Conservation (phyloP, 2,329 filamentous ascomycete genomes). For the Nemania serpens region DNA sequence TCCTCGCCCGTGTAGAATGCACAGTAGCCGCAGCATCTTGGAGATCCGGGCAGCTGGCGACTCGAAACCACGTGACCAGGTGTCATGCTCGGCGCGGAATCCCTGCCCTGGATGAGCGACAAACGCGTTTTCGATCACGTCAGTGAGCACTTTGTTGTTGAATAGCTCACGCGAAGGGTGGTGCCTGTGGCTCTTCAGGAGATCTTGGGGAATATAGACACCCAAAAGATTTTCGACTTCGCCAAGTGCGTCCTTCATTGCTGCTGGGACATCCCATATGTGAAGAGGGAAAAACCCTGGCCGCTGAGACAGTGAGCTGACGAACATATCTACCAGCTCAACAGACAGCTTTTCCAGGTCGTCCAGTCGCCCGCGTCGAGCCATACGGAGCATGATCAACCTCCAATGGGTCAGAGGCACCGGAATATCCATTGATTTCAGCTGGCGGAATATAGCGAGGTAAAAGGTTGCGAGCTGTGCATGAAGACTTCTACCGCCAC, state of each 20-base stretch:
- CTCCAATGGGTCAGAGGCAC: constrained; percentile 50
- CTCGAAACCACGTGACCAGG: constrained; percentile 12
- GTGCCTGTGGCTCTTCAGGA: constrained; percentile 46
- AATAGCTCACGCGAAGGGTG: constrained; percentile 57
- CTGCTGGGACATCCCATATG: constrained; percentile 47
- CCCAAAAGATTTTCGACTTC: constrained; percentile 40
- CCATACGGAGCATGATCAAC: constrained; percentile 50
- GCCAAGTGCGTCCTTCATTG: constrained; percentile 41
- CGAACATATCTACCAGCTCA: constrained; percentile 49
- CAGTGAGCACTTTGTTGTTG: constrained; percentile 44
- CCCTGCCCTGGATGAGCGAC: constrained; percentile 41
- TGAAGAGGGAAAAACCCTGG: constrained; percentile 50
- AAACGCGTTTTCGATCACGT: constrained; percentile 54
- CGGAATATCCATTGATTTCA: constrained; percentile 47
- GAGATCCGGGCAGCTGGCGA: constrained; percentile 38
- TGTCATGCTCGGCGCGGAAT: background rate
- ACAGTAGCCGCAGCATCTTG: constrained; percentile 42
- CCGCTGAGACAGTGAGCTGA: constrained; percentile 34
- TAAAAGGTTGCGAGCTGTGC: constrained; percentile 38
- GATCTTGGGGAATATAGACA: constrained; percentile 48
- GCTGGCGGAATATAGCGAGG: constrained; percentile 42
- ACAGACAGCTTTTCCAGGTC: constrained; percentile 52
- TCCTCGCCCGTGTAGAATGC: constrained; percentile 41
- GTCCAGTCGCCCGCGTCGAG: constrained; percentile 48
- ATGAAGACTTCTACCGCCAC: constrained; percentile 23